Base-by-base conservation (phyloP, 2,329 filamentous ascomycete species). In the Fusarium oligoseptatum region DNA sequence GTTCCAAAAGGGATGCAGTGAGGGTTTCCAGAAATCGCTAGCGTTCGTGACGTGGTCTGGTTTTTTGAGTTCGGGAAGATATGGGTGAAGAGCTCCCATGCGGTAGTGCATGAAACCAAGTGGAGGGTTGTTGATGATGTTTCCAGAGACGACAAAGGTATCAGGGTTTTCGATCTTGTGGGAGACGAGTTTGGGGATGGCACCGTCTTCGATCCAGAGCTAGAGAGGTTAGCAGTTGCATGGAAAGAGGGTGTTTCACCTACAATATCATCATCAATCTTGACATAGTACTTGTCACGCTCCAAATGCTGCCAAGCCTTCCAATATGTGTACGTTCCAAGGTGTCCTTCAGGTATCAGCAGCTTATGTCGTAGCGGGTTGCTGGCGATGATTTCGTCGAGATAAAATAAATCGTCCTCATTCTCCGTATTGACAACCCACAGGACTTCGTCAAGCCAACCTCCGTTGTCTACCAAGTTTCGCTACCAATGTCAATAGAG, bases 71-170 rank as follows among this genome's bases (percentile, higher is more conserved):
- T 76, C 74, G 2, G 73, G 70, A 1, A 76, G 64, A 37, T 74
- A 76, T 17, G 74, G 74, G 14, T 76, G 73, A 0, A 76, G 60
- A 9, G 74, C 74, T 8, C 73, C 73, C 68, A 76, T 72, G 20
- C 64, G 73, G 41, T 65, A 72, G 15, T 76, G 74, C 17, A 76
- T 67, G 58, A 76, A 76, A 2, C 73, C 73, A 1, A 76, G 60
- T 3, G 74, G 74, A 34, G 74, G 74, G 7, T 76, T 76, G 7
- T 76, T 76, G 52, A 76, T 76, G 4, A 76, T 72, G 1, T 76
- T 76, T 3, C 65, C 73, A 6, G 74, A 70, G 17, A 76, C 73
- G 12, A 76, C 71, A 4, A 74, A 74, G 14, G 64, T 58, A 1
- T 74, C 43, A 0, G 73, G 73, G 14, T 74, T 63, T 3, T 68